Percentiles rank a stretch among this genome's conserved stretches.
These are phyloP conservation scores for Vitellaria paradoxa DNA, from an alignment of 179 eudicot genomes.

Conservation along the genomic window DNA sequence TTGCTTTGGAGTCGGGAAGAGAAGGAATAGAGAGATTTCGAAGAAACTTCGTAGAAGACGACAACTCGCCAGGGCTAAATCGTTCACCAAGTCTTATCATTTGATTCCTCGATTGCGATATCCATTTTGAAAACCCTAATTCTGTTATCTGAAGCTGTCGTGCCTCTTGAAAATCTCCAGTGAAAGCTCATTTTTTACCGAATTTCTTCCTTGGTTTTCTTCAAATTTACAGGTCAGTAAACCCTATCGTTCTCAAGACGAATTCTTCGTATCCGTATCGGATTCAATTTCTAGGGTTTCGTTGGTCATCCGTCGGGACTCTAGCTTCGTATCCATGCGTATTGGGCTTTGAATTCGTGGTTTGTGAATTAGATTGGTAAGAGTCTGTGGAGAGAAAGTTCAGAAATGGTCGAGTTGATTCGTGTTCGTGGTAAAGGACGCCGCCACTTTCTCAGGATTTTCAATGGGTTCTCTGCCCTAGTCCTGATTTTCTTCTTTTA, in stretches of 20 bases:
- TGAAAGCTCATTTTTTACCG: not conserved
- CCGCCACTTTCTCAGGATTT: slow-evolving; percentile 46
- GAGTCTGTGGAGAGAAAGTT: not conserved
- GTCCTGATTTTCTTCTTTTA: slow-evolving; percentile 58
- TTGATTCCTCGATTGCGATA: not conserved
- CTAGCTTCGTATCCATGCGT: not conserved
- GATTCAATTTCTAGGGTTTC: not conserved
- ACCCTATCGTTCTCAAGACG: not conserved
- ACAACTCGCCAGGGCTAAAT: not conserved
- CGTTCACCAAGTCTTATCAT: not conserved
- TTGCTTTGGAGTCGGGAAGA: not conserved
- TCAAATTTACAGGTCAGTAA: not conserved
- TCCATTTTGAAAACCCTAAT: not conserved
- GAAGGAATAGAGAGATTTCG: not conserved
- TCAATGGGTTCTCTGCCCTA: slow-evolving; percentile 56
- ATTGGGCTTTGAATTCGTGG: not conserved
- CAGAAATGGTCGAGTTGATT: slow-evolving; percentile 28
- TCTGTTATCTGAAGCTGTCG: not conserved
- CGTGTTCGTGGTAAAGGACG: slow-evolving; percentile 22
- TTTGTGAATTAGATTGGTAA: not conserved
- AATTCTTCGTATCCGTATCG: not conserved
- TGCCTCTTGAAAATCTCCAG: not conserved
- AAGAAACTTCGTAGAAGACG: not conserved
- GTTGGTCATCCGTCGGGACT: not conserved
- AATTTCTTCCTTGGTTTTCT: not conserved